Evolutionary conservation across 345 rosid genomes (phyloP).

Genomic region (Xanthoceras sorbifolium): DNA sequence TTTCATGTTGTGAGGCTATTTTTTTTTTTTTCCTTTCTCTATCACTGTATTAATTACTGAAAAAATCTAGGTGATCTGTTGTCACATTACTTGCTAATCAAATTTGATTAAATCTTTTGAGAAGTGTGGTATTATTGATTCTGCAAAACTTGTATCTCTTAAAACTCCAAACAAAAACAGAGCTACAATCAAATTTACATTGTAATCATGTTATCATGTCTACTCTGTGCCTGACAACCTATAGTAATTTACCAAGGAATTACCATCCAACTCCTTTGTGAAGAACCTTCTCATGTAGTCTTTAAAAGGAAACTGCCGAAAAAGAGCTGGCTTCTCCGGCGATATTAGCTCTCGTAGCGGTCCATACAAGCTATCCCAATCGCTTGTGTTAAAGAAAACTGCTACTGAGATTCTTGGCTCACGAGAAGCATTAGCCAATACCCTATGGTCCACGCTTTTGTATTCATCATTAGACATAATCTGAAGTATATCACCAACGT

Average conservation of each 20-base stretch:
- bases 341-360: constrained; percentile 44
- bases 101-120: too few species aligned
- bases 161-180: too few species aligned
- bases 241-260: constrained; percentile 37
- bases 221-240: too few species aligned
- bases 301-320: constrained; percentile 26
- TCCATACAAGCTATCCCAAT: constrained; percentile 33
- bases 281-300: constrained; percentile 45
- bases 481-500: constrained; percentile 58
- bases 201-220: too few species aligned
- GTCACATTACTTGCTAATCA: too few species aligned
- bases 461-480: constrained; percentile 56
- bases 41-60: too few species aligned
- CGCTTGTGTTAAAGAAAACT: constrained; percentile 41
- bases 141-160: too few species aligned
- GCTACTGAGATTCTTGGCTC: constrained; percentile 43
- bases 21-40: too few species aligned
- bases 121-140: too few species aligned
- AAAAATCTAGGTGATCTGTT: too few species aligned
- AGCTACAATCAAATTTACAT: too few species aligned
- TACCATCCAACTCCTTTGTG: constrained; percentile 48
- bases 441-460: constrained; percentile 50
- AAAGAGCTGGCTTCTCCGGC: constrained; percentile 38
- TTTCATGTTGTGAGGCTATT: too few species aligned
- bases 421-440: constrained; percentile 40